Percentiles rank a stretch among this genome's conserved stretches.
Conservation (phyloP, 495 filamentous ascomycete genomes). For the Aspergillus cristatus region DNA sequence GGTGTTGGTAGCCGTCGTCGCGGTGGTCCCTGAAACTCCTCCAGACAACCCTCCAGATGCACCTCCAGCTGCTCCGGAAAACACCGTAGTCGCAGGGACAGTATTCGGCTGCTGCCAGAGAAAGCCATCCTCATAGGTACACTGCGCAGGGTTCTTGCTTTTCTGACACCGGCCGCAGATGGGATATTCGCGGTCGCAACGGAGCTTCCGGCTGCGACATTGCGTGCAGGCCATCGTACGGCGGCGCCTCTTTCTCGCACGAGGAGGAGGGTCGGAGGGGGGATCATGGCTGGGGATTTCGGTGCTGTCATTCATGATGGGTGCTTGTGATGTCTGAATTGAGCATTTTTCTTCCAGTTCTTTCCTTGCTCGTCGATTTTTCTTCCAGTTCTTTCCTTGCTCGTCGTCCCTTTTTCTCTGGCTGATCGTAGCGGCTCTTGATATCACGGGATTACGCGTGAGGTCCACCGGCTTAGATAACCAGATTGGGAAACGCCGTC, state of each 20-base stretch:
- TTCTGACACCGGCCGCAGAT: slow-evolving; percentile 55
- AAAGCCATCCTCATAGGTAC: slow-evolving; percentile 39
- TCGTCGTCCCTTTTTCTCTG: too few species aligned
- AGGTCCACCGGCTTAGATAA: slow-evolving; percentile 1
- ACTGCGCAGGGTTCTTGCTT: slow-evolving; percentile 31
- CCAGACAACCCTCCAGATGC: too few species aligned
- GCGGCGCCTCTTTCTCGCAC: slow-evolving; percentile 33
- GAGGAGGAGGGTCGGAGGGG: slow-evolving; percentile 8
- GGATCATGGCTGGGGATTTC: slow-evolving; percentile 3
- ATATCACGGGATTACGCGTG: slow-evolving; percentile 2
- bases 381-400: too few species aligned
- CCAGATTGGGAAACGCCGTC: background rate
- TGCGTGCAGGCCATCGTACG: slow-evolving; percentile 37
- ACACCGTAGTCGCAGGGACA: slow-evolving; percentile 16
- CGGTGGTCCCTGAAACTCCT: slow-evolving; percentile 20
- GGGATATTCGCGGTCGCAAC: slow-evolving; percentile 59
- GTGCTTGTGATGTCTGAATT: background rate
- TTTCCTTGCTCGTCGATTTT: too few species aligned
- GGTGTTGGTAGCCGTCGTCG: background rate
- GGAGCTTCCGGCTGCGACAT: slow-evolving; percentile 60
- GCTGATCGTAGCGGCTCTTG: too few species aligned
- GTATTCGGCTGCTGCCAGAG: slow-evolving; percentile 39
- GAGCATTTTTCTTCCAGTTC: too few species aligned
- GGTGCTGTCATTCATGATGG: slow-evolving; percentile 5
- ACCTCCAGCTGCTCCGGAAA: slow-evolving; percentile 10